Evolutionary conservation across 345 rosid genomes (phyloP), one percentile per base, ranked within the genome.

Genomic region (Rhodamnia argentea): DNA sequence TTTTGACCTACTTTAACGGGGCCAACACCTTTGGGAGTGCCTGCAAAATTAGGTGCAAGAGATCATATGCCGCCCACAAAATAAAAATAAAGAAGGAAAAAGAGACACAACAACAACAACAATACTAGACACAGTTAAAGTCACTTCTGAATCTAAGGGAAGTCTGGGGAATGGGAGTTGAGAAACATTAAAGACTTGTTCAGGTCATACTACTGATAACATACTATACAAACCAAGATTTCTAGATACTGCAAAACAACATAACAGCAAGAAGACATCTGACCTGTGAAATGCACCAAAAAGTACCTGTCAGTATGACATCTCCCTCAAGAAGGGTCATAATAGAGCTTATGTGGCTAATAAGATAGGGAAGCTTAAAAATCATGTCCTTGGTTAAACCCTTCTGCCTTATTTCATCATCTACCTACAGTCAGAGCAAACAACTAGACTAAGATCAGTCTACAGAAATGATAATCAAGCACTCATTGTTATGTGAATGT

Each of bases 301-400:
- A 40, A 51, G 53, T 92, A 96, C 98, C 99, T 90, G 99, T 97
- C 87, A 96, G 89, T 86, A 97, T 97, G 76, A 94, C 92, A 90
- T 97, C 98, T 89, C 98, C 99, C 92, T 94, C 92, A 85, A 92
- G 90, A 87, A 96, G 96, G 29, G 98, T 95, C 99, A 96, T 94
- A 47, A 96, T 91, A 37, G 97, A 94, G 87, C 98, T 96, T 84
- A 95, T 97, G 92, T 96, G 95, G 89, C 99, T 96, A 83, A 96
- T 91, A 88, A 96, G 95, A 90, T 90, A 92, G 23, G 99, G 96
- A 86, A 96, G 92, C 90, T 92, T 95, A 88, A 92, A 96, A 57
- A 97, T 95, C 99, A 94, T 96, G 88, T 97, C 99, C 83, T 90
- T 92, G 62, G 98, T 95, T 85, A 95, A 92, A 84, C 99, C 95